Evolutionary conservation across 225 moss, liverwort and hornwort species (phyloP).

Genomic region (Takakia lepidozioides): DNA sequence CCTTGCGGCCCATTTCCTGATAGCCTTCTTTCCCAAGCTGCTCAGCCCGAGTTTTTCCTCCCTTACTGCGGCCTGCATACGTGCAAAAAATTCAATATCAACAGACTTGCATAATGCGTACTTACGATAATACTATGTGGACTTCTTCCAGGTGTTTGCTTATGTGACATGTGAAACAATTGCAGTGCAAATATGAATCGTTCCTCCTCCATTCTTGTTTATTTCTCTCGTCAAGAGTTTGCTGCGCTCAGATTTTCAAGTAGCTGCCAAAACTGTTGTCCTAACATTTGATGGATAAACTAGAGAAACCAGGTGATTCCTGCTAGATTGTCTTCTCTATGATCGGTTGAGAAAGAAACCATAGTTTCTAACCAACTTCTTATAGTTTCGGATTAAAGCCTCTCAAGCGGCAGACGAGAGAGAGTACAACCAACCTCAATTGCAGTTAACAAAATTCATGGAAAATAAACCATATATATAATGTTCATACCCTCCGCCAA

Average conservation of each 20-base stretch:
- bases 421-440: background rate
- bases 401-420: background rate
- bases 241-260: constrained; percentile 72
- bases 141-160: no score
- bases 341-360: background rate
- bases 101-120: no score
- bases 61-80: constrained; percentile 31
- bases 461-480: background rate
- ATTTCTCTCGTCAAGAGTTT: constrained; percentile 62
- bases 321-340: no score
- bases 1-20: no score
- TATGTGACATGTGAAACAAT: no score
- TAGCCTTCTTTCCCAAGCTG: constrained; percentile 55
- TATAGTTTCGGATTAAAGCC: background rate
- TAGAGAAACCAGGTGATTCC: constrained; percentile 97
- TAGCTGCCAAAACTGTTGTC: constrained; percentile 90
- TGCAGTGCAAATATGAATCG: constrained; percentile 7
- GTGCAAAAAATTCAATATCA: background rate
- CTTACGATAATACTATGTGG: no score
- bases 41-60: constrained; percentile 34
- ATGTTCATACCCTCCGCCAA: constrained; percentile 20
- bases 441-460: background rate
- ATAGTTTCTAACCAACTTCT: background rate
- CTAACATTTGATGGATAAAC: constrained; percentile 77
- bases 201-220: constrained; percentile 74